Conservation (phyloP, 192 early-diverging fungal species). For the Backusella tuberculispora region DNA sequence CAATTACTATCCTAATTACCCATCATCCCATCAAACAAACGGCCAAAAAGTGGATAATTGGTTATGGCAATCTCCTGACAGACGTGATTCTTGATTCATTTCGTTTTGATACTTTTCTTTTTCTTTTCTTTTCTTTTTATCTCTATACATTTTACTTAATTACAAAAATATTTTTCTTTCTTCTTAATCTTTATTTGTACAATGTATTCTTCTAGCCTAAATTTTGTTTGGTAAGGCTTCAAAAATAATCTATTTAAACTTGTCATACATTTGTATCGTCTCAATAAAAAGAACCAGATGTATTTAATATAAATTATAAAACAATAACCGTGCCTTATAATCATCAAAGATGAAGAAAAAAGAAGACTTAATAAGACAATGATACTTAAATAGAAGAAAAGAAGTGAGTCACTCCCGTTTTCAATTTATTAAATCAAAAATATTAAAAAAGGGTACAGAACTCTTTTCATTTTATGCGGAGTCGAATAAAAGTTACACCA, state of each 20-base stretch:
- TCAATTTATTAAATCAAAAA: background rate
- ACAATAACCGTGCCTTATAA: background rate
- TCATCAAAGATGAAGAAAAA: background rate
- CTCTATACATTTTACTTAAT: background rate
- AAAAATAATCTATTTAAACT: background rate
- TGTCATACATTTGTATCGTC: constrained; percentile 2
- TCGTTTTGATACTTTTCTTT: background rate
- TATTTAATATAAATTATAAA: too few relatives aligned
- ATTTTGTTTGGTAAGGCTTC: constrained; percentile 4
- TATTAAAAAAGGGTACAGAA: background rate
- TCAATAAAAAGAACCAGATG: too few relatives aligned
- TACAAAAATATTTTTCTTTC: background rate
- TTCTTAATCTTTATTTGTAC: constrained; percentile 12
- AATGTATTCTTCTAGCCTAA: background rate
- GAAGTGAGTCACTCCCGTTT: background rate
- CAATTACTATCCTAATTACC: background rate
- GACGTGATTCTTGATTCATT: constrained; percentile 8
- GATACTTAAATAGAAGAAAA: background rate
- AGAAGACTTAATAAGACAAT: background rate
- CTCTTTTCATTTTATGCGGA: background rate
- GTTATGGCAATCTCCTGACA: constrained; percentile 27
- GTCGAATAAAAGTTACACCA: background rate
- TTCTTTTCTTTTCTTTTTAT: background rate
- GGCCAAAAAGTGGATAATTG: constrained; percentile 10
- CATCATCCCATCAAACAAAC: background rate